phyloP scores from a whole-genome alignment of 1,284 basidiomycete species.

The Phenoliferia sp. region DNA sequence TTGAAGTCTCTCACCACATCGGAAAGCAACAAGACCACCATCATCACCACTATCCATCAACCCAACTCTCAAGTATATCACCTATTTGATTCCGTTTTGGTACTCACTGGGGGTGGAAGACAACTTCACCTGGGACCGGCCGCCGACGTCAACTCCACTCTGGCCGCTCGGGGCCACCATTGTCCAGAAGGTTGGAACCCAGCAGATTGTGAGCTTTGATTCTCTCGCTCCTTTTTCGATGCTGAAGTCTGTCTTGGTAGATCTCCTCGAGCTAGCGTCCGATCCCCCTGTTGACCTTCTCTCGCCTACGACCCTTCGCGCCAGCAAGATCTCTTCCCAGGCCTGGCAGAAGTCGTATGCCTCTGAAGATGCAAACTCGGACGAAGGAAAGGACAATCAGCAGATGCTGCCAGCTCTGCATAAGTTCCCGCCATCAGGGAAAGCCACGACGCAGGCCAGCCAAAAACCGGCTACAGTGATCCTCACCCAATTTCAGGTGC shows the following conservation, averaged over 20 bases:
- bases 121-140: constrained; percentile 76
- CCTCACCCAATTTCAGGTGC: constrained; percentile 75
- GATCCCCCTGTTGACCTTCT: not conserved
- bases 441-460: not conserved
- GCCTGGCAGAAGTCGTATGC: not conserved
- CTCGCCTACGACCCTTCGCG: not conserved
- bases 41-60: constrained; percentile 53
- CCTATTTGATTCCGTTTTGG: constrained; percentile 70
- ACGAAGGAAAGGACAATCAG: not conserved
- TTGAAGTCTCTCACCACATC: constrained; percentile 63
- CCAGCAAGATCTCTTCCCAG: not conserved
- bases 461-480: constrained; percentile 48
- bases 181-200: constrained; percentile 74
- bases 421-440: not conserved
- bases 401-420: not conserved
- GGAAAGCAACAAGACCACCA: constrained; percentile 51
- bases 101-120: constrained; percentile 65
- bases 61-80: constrained; percentile 73
- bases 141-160: constrained; percentile 60
- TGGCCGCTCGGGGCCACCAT: constrained; percentile 50
- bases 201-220: constrained; percentile 59
- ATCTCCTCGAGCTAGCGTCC: constrained; percentile 67
- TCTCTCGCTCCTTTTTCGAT: not conserved
- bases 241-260: not conserved
- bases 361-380: not conserved